Evolutionary conservation across 73 alveolate genomes (phyloP).

Genomic region (Tetrahymena elliotti): DNA sequence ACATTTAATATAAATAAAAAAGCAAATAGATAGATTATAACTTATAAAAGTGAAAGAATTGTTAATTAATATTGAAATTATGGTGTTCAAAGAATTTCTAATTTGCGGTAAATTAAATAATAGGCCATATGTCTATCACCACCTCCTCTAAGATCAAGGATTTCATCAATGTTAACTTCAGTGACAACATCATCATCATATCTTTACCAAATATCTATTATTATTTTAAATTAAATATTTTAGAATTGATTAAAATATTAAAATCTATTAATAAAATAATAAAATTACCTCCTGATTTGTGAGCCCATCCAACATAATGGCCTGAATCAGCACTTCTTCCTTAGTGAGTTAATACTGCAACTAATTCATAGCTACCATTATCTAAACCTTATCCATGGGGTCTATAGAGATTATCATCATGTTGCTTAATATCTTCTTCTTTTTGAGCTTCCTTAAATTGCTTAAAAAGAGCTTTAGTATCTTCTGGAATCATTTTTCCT

Average conservation of each 20-base stretch:
- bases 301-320: slow-evolving; percentile 98
- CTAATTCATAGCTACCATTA: slow-evolving; percentile 92
- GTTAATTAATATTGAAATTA: background rate
- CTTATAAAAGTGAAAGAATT: background rate
- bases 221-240: background rate
- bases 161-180: slow-evolving; percentile 82
- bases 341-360: slow-evolving; percentile 94
- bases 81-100: slow-evolving; percentile 60
- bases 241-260: background rate
- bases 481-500: slow-evolving; percentile 62
- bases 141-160: slow-evolving; percentile 94
- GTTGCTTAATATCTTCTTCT: slow-evolving; percentile 64
- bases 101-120: slow-evolving; percentile 82
- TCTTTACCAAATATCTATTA: slow-evolving; percentile 87
- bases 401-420: slow-evolving; percentile 57
- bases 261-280: background rate
- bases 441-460: slow-evolving; percentile 53
- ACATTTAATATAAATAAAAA: background rate
- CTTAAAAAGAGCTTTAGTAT: slow-evolving; percentile 42
- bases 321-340: slow-evolving; percentile 98
- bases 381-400: slow-evolving; percentile 77
- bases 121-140: slow-evolving; percentile 99
- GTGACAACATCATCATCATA: slow-evolving; percentile 91
- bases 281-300: slow-evolving; percentile 37
- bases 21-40: background rate